These are phyloP conservation scores for Danielia reshetovae DNA, from an alignment of 805 yeast genomes.

Conservation along the genomic window DNA sequence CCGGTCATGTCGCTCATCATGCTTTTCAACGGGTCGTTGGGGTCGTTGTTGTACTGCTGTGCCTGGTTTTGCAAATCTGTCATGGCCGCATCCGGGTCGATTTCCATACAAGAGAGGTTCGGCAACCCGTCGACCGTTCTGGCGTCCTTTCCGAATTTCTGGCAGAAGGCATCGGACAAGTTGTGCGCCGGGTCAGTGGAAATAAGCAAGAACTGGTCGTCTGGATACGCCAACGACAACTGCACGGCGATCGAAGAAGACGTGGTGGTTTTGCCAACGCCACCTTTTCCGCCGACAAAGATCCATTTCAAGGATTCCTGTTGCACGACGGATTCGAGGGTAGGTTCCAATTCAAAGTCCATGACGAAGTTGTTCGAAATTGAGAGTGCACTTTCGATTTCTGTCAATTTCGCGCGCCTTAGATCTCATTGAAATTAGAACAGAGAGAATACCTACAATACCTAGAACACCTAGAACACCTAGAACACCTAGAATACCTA, in stretches of 20 bases:
- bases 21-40: conserved; percentile 60
- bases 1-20: conserved; percentile 90
- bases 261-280: conserved; percentile 98
- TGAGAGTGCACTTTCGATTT: too few relatives aligned
- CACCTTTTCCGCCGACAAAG: conserved; percentile 99
- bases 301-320: conserved; percentile 85
- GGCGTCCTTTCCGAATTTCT: conserved; percentile 96
- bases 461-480: too few relatives aligned
- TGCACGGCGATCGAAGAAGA: conserved; percentile 95
- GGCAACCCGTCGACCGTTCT: conserved; percentile 84
- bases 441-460: too few relatives aligned
- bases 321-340: conserved; percentile 58
- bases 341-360: conserved; percentile 69
- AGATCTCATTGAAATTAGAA: too few relatives aligned
- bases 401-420: too few relatives aligned
- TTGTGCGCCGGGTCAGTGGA: conserved; percentile 99
- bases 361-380: conserved; percentile 18
- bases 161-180: conserved; percentile 96
- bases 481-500: too few relatives aligned
- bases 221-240: conserved; percentile 77
- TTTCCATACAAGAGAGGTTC: conserved; percentile 96
- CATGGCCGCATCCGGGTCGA: conserved; percentile 92
- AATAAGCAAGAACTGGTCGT: conserved; percentile 77
- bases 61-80: conserved; percentile 72
- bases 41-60: conserved; percentile 52